Evolutionary conservation across 345 rosid species (phyloP), one percentile per base, ranked within the genome.

Genomic region (Capsella bursapastoris): DNA sequence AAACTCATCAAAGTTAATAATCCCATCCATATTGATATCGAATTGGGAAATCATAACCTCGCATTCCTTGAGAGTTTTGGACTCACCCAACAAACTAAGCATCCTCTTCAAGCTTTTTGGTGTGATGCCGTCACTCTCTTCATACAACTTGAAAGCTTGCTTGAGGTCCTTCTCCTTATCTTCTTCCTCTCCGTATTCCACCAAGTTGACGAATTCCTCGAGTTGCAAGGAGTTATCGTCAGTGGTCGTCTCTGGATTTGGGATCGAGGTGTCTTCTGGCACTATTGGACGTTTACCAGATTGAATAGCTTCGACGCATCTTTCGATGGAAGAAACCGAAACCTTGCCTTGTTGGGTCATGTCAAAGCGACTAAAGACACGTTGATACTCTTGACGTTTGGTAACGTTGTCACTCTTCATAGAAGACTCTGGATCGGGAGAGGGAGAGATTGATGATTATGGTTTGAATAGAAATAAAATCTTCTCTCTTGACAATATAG

Each of bases 1-100:
- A 65, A 90, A 90, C 82, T 90, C 97, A 31, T 87, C 84, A 77
- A 88, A 88, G 73, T 75, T 78, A 22, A 87, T 78, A 53, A 84
- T 76, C 3, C 93, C 91, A 53, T 88, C 88, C 15, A 88, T 89
- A 41, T 90, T 74, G 14, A 84, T 73, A 71, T 90, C 91, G 35
- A 85, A 90, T 8, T 71, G 66, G 0, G 79, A 50, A 61, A 90
- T 87, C 90, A 90, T 90, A 28, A 49, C 57, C 77, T 81, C 59
- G 35, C 96, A 90, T 8, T 87, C 88, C 4, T 78, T 71, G 7
- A 83, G 52, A 16, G 76, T 85, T 61, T 62, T 83, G 31, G 82
- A 68, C 69, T 87, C 83, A 0, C 90, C 92, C 25, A 87, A 60
- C 48, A 82, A 72, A 48, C 74, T 77, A 6, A 88, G 83, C 92